phyloP scores from a whole-genome alignment of 2,329 filamentous ascomycete species.

The Ascochyta pisi region DNA sequence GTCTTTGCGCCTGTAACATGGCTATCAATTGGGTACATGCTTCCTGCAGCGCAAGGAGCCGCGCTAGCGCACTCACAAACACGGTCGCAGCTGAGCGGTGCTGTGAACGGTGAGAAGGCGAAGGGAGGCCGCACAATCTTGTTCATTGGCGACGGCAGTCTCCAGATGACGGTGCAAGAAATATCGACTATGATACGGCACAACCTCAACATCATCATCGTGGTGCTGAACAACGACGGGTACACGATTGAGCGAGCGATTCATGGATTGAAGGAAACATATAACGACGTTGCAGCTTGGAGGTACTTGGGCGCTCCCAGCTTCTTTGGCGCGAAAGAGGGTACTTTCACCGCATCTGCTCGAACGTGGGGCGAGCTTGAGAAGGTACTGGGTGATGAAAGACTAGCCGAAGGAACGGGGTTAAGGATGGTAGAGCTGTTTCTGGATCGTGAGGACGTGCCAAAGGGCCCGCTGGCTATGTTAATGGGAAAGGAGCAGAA shows the following conservation, averaged over 20 bases:
- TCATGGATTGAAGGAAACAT: constrained; percentile 36
- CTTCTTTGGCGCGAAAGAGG: constrained; percentile 28
- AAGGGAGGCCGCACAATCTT: constrained; percentile 39
- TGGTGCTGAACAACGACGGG: constrained; percentile 49
- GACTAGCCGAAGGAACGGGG: constrained; percentile 48
- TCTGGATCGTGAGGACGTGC: constrained; percentile 39
- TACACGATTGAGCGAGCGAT: constrained; percentile 53
- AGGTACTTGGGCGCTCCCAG: constrained; percentile 24
- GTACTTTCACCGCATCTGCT: constrained; percentile 34
- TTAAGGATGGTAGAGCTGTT: constrained; percentile 53
- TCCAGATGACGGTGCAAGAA: constrained; percentile 50
- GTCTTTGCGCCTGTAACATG: constrained; percentile 23
- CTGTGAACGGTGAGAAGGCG: not conserved
- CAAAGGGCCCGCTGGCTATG: constrained; percentile 16
- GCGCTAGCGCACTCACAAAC: constrained; percentile 47
- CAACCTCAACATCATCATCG: constrained; percentile 41
- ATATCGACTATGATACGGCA: constrained; percentile 48
- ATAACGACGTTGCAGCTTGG: constrained; percentile 34
- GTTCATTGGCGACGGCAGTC: constrained; percentile 47
- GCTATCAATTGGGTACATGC: constrained; percentile 65
- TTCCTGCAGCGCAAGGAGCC: constrained; percentile 63
- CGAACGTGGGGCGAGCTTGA: constrained; percentile 57
- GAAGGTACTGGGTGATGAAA: constrained; percentile 46
- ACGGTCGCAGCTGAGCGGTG: constrained; percentile 15
- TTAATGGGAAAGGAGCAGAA: constrained; percentile 15